A percentile compares a stretch with the other conserved stretches of the same genome.
Conservation (phyloP, 75 land plant species). For the Cupressus sempervirens region DNA sequence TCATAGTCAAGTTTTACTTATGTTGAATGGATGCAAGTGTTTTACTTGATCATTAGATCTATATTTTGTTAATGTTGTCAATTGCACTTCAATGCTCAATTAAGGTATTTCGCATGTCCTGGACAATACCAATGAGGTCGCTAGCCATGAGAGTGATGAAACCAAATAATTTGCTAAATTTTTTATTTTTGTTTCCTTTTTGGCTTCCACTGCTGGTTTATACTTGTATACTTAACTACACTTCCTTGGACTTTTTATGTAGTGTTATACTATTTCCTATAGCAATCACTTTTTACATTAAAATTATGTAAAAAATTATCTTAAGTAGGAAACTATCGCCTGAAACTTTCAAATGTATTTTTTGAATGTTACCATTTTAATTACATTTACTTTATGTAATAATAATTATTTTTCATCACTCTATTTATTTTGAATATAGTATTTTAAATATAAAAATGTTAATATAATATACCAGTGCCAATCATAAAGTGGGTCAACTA, state of each 20-base stretch:
- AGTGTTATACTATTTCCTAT: conserved; percentile 65
- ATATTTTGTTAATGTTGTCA: not conserved
- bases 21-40: not conserved
- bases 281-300: conserved; percentile 60
- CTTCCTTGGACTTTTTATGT: conserved; percentile 21
- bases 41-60: not conserved
- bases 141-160: not conserved
- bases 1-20: too few relatives aligned
- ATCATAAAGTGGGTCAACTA: too few relatives aligned
- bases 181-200: not conserved
- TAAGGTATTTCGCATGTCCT: not conserved
- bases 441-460: too few relatives aligned
- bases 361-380: too few relatives aligned
- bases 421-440: too few relatives aligned
- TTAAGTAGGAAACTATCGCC: too few relatives aligned
- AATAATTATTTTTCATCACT: too few relatives aligned
- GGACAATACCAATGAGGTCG: not conserved
- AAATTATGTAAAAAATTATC: too few relatives aligned
- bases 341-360: too few relatives aligned
- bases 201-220: not conserved
- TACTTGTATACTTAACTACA: not conserved
- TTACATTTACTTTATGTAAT: too few relatives aligned
- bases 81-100: not conserved
- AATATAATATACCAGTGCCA: too few relatives aligned
- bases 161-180: not conserved